Conservation (phyloP, 345 rosid species). For the Alliaria petiolata region DNA sequence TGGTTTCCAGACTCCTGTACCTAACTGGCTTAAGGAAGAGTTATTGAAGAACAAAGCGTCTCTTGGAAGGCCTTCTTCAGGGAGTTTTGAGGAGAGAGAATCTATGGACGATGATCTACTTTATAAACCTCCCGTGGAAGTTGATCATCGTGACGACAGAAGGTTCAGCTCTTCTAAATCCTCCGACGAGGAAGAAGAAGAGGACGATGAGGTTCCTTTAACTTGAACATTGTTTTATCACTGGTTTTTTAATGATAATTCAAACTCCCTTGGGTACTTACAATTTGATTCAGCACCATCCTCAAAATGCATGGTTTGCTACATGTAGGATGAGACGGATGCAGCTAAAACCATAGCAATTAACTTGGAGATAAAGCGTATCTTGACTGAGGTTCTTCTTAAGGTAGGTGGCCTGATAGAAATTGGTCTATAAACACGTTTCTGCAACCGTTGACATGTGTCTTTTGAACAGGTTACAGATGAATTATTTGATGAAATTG, state of each 20-base stretch:
- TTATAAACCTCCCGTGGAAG: slow-evolving; percentile 47
- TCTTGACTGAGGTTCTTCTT: slow-evolving; percentile 89
- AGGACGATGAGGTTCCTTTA: slow-evolving; percentile 50
- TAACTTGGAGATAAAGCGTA: slow-evolving; percentile 88
- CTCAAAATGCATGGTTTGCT: slow-evolving; percentile 7
- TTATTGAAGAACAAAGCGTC: slow-evolving; percentile 77
- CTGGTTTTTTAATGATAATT: not conserved
- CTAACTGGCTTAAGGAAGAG: slow-evolving; percentile 98
- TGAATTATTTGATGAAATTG: slow-evolving; percentile 94
- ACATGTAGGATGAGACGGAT: slow-evolving; percentile 77
- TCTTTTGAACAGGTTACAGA: slow-evolving; percentile 76
- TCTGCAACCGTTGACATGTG: slow-evolving; percentile 12
- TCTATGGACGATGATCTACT: slow-evolving; percentile 56
- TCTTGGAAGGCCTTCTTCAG: slow-evolving; percentile 58
- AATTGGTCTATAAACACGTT: slow-evolving; percentile 1
- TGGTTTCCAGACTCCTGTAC: slow-evolving; percentile 72
- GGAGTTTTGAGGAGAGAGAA: slow-evolving; percentile 52
- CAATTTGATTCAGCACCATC: slow-evolving; percentile 14
- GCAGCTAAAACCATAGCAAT: slow-evolving; percentile 67
- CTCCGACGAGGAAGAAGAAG: slow-evolving; percentile 88
- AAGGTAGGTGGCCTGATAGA: slow-evolving; percentile 49
- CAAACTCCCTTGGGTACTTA: slow-evolving; percentile 1
- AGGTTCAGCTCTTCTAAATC: slow-evolving; percentile 70
- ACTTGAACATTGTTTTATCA: not conserved
- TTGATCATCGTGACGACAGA: slow-evolving; percentile 45